Conservation (phyloP, 169 alveolate species). For the Plasmodium vivax region DNA sequence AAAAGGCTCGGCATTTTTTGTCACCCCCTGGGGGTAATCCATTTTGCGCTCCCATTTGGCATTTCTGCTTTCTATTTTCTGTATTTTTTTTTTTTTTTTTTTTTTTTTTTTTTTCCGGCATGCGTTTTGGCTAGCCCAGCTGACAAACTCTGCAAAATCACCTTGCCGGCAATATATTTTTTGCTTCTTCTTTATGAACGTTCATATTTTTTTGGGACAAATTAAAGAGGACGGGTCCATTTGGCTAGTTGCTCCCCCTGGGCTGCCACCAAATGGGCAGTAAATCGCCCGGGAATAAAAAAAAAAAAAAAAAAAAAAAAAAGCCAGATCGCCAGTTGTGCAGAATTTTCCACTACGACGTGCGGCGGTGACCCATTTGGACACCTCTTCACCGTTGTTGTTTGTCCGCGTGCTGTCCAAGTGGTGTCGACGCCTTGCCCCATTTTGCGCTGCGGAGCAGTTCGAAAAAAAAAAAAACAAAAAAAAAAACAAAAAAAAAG, state of each 20-base stretch:
- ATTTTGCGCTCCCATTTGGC: neutral
- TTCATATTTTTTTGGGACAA: constrained; percentile 13
- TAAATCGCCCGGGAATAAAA: neutral
- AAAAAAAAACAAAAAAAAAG: neutral
- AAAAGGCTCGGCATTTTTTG: neutral
- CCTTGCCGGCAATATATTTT: neutral
- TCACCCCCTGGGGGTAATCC: neutral
- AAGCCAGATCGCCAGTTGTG: neutral
- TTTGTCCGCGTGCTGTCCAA: neutral
- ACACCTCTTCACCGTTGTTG: neutral
- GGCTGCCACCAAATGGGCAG: neutral
- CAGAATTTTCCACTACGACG: neutral
- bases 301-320: neutral
- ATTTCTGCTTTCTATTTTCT: too few species aligned
- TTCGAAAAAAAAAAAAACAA: neutral
- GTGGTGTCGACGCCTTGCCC: neutral
- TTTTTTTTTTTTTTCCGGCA: neutral
- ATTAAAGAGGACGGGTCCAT: neutral
- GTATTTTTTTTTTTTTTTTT: too few species aligned
- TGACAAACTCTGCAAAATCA: neutral
- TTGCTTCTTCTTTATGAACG: constrained; percentile 17
- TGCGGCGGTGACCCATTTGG: neutral
- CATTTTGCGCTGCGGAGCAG: neutral
- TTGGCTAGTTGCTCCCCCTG: neutral
- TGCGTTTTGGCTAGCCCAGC: neutral